Evolutionary conservation across 2,329 filamentous ascomycete genomes (phyloP), one percentile per base, ranked within the genome.

Genomic region (Curvularia lunata): DNA sequence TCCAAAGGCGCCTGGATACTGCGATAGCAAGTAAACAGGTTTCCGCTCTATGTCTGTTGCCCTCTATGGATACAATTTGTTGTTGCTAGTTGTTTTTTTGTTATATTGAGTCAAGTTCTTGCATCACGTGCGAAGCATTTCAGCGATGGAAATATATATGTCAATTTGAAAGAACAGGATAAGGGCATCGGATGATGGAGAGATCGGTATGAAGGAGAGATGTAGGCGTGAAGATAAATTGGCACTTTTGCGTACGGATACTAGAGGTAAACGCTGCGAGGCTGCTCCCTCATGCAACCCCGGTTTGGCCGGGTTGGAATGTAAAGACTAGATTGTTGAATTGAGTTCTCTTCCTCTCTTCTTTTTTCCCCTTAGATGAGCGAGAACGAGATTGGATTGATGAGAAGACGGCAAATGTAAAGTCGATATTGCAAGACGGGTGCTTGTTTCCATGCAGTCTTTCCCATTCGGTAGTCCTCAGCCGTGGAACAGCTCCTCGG

Each of bases 1-100:
- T n/a, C 77, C 77, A 4, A 83, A 83, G 61, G 69, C 82, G 12
- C 86, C 86, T 1, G 86, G 86, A 30, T 90, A 89, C 73, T 91
- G 88, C 72, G 87, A 90, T 57, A 64, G 65, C 53, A 62, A 63
- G 45, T 74, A 58, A 27, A 46, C 8, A 16, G 27, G 4, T 2
- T 8, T 9, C 2, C 12, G 23, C 28, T 19, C 3, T 30, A 6
- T 43, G 16, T 2, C 8, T 40, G 18, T n/a, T 19, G 37, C n/a
- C 7, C n/a, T 40, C 10, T 19, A 9, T 40, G 6, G 12, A 45
- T 18, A 27, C 25, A 8, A 45, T 10, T 3, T 25, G 23, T 28
- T 28, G 7, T 28, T 32, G 49, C 5, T 42, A 6, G 23, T 21
- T 28, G n/a, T n/a, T 50, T 25, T 32, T 28, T 43, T 21, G 4